Percentiles rank a stretch among this genome's conserved stretches.
Evolutionary conservation across 371 early-diverging fungal species (phyloP).

Genomic region (Circinella minor): DNA sequence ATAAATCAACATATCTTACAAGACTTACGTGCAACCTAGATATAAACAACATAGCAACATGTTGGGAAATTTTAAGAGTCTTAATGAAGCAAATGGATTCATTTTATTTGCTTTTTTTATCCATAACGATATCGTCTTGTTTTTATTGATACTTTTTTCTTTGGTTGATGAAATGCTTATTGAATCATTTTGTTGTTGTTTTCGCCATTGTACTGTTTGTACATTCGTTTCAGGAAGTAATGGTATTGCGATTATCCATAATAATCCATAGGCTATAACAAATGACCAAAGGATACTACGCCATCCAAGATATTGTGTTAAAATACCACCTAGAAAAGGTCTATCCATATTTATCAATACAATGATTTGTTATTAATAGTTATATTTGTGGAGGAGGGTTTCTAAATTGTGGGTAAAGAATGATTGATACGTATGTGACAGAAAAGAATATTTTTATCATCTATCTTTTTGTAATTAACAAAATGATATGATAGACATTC

Average conservation of each 20-base stretch:
- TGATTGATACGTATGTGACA: constrained; percentile 19
- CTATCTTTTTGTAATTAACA: no score
- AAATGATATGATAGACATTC: no score
- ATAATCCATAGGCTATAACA: constrained; percentile 31
- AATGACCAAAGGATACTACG: constrained; percentile 46
- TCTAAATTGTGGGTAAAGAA: constrained; percentile 19
- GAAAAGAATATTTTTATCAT: constrained; percentile 16
- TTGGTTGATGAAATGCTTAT: no score
- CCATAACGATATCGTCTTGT: no score
- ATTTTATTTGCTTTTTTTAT: background rate
- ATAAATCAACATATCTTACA: no score
- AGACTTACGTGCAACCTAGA: background rate
- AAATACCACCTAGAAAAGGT: constrained; percentile 50
- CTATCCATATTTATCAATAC: constrained; percentile 11
- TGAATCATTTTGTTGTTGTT: no score
- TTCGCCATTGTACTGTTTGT: background rate
- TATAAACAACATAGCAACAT: background rate
- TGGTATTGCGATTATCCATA: constrained; percentile 35
- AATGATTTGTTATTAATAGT: no score
- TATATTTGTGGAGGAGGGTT: no score
- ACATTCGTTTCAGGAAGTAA: constrained; percentile 47
- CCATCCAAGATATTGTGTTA: constrained; percentile 52
- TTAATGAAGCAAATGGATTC: background rate
- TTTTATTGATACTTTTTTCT: no score
- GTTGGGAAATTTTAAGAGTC: background rate